Base-by-base conservation (phyloP, 2,329 filamentous ascomycete genomes). In the Fusarium nodosum region DNA sequence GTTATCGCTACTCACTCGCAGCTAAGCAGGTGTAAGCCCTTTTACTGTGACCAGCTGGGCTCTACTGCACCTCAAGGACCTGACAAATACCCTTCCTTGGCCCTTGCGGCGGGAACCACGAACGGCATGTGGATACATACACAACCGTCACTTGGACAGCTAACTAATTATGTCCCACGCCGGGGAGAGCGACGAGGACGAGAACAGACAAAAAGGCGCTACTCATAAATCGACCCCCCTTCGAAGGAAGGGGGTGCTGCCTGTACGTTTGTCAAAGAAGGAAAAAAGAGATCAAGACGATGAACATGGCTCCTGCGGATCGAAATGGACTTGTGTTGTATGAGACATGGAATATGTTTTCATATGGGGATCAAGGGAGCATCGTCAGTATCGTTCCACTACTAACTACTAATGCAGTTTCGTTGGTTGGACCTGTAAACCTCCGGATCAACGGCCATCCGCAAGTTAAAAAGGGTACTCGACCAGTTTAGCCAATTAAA, bases 91-190 rank as follows among this genome's bases (percentile, higher is more conserved):
- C 16, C 18, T 16, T 33, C 52, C 31, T 42, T 46, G 39, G 38
- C 42, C 44, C 58, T 47, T 51, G 60, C 31, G 46, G 33, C 48
- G 50, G 54, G 61, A 63, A 42, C 60, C 48, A 55, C 45, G 66
- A 63, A 69, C 66, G 61, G 66, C 61, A 66, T 69, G 62, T 56
- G 61, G 50, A 44, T 68, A 60, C 45, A 39, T 58, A 58, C 48
- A 66, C 61, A 69, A 45, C 61, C 56, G 52, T 66, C 66, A 56
- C 28, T 56, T 50, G 46, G 28, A 46, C 12, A n/a, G 44, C 44
- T 26, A 60, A 33, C 28, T 15, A 20, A 20, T 10, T 22, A 56
- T 47, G 50, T 68, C 42, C 60, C 66, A 50, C 60, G 24, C 36
- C 60, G 52, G 60, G 54, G 56, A 56, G 55, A 56, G 55, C 66